Evolutionary conservation across 2,329 filamentous ascomycete species (phyloP), one percentile per base, ranked within the genome.

Genomic region (Penicillium nordicum): DNA sequence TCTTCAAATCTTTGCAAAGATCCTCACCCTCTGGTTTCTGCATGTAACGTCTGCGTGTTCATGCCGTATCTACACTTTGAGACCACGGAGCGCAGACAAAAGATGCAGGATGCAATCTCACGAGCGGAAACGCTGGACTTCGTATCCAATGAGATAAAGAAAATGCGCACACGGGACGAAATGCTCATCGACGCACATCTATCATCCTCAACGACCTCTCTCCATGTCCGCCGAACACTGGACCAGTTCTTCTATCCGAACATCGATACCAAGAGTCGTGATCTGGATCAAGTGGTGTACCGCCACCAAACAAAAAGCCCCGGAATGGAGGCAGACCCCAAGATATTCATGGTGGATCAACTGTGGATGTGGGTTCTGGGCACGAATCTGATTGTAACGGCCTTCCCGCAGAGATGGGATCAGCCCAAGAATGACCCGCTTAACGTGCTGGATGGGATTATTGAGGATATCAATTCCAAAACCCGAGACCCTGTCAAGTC

Each of bases 21-120:
- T 6, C 54, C 57, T 8, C 58, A 60, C 21, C 45, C 59, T 8
- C 53, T 62, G 32, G 45, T 59, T 23, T 48, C 65, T 23, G 53
- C 64, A 11, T 62, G 63, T 41, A 67, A 70, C 58, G 66, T 75
- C 54, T 69, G 70, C 41, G 57, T 72, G 6, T 81, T 85, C 72
- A 86, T 87, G 83, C 85, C 85, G 0, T 88, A 86, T 63, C 71
- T 88, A 4, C 84, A 87, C 65, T 87, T 86, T 49, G 85, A 88
- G 64, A 85, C 83, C 0, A 78, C 85, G 45, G 74, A 79, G 46
- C 73, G 78, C 16, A 76, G 83, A 10, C 73, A 75, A 50, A 78
- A 80, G 61, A 86, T 88, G 84, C 81, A 82, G 52, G 72, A 79
- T 18, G 79, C 81, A 2, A 85, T 83, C 37, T 69, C 74, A 29